Evolutionary conservation across 495 filamentous ascomycete species (phyloP).

Genomic region (Darksidea phi): DNA sequence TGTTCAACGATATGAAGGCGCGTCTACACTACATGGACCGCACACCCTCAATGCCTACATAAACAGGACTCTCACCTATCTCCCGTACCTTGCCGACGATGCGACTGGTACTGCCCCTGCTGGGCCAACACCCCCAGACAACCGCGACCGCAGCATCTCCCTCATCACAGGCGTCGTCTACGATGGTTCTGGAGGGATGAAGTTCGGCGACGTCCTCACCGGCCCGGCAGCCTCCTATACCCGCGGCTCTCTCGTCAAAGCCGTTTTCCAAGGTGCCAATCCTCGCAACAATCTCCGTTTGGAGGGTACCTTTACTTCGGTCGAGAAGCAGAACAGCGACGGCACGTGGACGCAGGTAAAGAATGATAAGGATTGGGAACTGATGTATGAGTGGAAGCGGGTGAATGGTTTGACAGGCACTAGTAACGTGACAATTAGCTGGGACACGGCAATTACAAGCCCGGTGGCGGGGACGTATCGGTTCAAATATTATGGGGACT

Average conservation of each 20-base stretch:
- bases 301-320: constrained; percentile 74
- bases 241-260: constrained; percentile 58
- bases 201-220: constrained; percentile 69
- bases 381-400: constrained; percentile 79
- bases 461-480: constrained; percentile 64
- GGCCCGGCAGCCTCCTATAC: constrained; percentile 58
- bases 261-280: constrained; percentile 81
- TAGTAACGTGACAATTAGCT: constrained; percentile 75
- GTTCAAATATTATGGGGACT: constrained; percentile 82
- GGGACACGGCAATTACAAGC: constrained; percentile 56
- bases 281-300: constrained; percentile 82
- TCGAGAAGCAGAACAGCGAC: constrained; percentile 61
- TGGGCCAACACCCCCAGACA: constrained; percentile 74
- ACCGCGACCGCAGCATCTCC: constrained; percentile 72
- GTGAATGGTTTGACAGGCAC: constrained; percentile 68
- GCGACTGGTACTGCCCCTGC: constrained; percentile 39
- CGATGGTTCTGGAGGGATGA: constrained; percentile 71
- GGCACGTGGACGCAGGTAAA: constrained; percentile 65
- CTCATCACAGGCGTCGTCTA: constrained; percentile 80
- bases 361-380: constrained; percentile 74
- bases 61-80: constrained; percentile 70
- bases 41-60: constrained; percentile 88
- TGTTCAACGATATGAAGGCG: constrained; percentile 92
- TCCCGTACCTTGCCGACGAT: constrained; percentile 63
- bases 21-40: constrained; percentile 91